phyloP scores from a whole-genome alignment of 2,329 filamentous ascomycete species.

The Ampelomyces quisqualis region DNA sequence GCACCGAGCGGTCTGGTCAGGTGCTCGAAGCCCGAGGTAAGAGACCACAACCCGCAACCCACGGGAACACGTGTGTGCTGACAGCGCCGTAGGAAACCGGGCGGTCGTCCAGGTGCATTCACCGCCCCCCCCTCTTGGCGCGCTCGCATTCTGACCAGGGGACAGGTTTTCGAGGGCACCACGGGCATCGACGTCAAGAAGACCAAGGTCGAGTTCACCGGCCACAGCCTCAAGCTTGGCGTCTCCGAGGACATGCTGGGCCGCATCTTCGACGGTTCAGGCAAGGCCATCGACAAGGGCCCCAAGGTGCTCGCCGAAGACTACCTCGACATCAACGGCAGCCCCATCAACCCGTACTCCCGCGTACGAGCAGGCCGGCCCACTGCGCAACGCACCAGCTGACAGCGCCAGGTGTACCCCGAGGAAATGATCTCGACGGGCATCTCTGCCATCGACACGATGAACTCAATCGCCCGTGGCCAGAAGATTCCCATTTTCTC shows the following conservation, averaged over 20 bases:
- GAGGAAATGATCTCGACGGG: conserved; percentile 99
- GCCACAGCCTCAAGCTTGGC: conserved; percentile 95
- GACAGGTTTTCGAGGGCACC: conserved; percentile 93
- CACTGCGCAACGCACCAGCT: conserved; percentile 20
- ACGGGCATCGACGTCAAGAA: conserved; percentile 98
- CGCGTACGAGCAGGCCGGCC: conserved; percentile 64
- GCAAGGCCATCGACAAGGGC: conserved; percentile 97
- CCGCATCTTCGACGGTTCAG: conserved; percentile 97
- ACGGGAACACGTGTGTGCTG: no score
- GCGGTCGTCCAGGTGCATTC: conserved; percentile 83
- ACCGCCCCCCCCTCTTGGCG: not conserved
- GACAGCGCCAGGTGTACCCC: conserved; percentile 73
- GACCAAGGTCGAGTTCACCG: conserved; percentile 97
- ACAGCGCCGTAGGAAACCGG: conserved; percentile 87
- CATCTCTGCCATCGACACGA: conserved; percentile 98
- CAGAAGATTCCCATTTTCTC: conserved; percentile 99
- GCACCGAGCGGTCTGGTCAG: conserved; percentile 88
- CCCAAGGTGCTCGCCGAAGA: conserved; percentile 97
- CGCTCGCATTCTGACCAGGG: conserved; percentile 25
- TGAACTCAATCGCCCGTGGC: conserved; percentile 89
- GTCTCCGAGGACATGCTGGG: conserved; percentile 99
- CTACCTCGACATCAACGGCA: conserved; percentile 98
- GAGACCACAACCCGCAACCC: no score
- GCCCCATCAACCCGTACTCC: conserved; percentile 96
- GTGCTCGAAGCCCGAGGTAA: conserved; percentile 95